Evolutionary conservation across 805 yeast genomes (phyloP).

Genomic region (Pichia rugopelliculosa): DNA sequence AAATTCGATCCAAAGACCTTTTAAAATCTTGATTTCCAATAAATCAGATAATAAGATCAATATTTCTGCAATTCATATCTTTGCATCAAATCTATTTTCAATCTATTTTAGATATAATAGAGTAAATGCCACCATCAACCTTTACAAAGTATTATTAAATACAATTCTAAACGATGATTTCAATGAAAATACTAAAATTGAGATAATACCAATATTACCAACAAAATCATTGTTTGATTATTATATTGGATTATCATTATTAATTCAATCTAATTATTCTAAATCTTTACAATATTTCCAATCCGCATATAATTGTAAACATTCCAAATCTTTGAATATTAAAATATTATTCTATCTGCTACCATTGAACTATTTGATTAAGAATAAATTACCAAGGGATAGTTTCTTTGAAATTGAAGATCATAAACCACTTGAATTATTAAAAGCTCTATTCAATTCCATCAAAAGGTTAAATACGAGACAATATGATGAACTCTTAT

Average conservation of each 20-base stretch:
- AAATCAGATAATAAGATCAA: conserved; percentile 6
- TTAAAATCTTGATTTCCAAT: conserved; percentile 6
- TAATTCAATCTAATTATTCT: conserved; percentile 4
- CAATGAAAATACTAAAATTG: background rate
- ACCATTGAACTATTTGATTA: background rate
- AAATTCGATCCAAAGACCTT: conserved; percentile 6
- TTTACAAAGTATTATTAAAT: conserved; percentile 5
- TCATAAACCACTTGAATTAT: background rate
- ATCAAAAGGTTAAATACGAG: background rate
- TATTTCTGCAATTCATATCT: conserved; percentile 7
- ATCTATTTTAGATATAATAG: conserved; percentile 5
- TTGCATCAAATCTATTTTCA: conserved; percentile 8
- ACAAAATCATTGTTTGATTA: conserved; percentile 4
- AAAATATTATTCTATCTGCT: conserved; percentile 1
- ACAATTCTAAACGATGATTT: background rate
- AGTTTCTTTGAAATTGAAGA: background rate
- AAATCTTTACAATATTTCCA: conserved; percentile 2
- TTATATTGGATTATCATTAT: background rate
- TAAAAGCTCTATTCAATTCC: background rate
- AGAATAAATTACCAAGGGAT: background rate
- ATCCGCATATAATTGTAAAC: conserved; percentile 2
- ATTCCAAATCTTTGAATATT: background rate
- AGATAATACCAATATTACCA: conserved; percentile 1
- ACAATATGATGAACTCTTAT: background rate
- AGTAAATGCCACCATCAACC: conserved; percentile 2